These are phyloP conservation scores for Talaromyces sp. DNA, from an alignment of 2,329 filamentous ascomycete species.

Conservation along the genomic window DNA sequence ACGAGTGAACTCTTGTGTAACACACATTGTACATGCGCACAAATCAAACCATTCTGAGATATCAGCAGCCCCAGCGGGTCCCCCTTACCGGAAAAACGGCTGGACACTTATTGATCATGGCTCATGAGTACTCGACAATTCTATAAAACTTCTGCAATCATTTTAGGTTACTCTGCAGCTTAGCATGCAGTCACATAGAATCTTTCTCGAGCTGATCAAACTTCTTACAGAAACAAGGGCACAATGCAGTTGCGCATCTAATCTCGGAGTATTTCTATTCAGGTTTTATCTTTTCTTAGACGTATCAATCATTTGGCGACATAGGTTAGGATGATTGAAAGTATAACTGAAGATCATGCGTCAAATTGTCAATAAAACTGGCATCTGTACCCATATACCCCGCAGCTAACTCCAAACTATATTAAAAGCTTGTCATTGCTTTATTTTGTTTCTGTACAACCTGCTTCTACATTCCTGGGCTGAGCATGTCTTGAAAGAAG, in stretches of 20 bases:
- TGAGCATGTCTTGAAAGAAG: neutral
- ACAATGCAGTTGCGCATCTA: neutral
- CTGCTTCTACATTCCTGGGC: neutral
- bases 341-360: neutral
- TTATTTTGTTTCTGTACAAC: neutral
- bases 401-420: neutral
- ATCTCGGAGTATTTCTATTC: neutral
- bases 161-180: neutral
- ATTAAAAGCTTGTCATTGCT: neutral
- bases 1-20: neutral
- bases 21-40: neutral
- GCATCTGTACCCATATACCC: neutral
- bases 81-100: neutral
- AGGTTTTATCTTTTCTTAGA: neutral
- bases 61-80: neutral
- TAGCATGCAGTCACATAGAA: neutral
- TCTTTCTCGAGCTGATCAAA: neutral
- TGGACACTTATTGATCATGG: neutral
- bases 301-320: neutral
- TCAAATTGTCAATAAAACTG: neutral
- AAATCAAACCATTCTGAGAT: neutral
- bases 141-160: neutral
- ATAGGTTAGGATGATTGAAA: neutral
- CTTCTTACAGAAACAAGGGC: neutral
- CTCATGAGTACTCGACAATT: neutral